Evolutionary conservation across 2,329 filamentous ascomycete genomes (phyloP).

Genomic region (Alternaria infectoria): DNA sequence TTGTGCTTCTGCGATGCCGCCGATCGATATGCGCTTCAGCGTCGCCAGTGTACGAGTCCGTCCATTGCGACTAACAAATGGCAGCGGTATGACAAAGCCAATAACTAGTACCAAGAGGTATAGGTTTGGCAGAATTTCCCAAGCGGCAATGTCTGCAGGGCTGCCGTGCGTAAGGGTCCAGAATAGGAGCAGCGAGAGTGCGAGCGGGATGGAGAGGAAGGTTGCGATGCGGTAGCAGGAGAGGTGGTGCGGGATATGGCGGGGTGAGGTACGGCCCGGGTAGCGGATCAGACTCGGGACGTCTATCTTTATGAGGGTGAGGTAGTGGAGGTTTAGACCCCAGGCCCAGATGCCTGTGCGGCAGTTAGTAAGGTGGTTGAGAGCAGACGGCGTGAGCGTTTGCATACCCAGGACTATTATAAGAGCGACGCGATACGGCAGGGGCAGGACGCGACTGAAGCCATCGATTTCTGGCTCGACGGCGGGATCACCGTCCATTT

Average conservation of each 20-base stretch:
- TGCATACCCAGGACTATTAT: conserved; percentile 80
- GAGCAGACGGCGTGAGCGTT: background rate
- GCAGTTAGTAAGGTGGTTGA: background rate
- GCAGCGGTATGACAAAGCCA: conserved; percentile 75
- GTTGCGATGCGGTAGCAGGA: conserved; percentile 87
- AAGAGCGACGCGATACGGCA: conserved; percentile 88
- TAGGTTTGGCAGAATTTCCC: conserved; percentile 85
- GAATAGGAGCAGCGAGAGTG: conserved; percentile 76
- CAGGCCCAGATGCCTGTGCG: conserved; percentile 87
- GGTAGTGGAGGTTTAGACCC: conserved; percentile 89
- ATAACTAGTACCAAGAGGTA: conserved; percentile 77
- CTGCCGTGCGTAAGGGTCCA: conserved; percentile 80
- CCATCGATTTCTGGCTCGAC: conserved; percentile 75
- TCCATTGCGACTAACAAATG: conserved; percentile 71
- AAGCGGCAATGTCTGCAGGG: conserved; percentile 71
- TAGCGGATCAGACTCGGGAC: conserved; percentile 87
- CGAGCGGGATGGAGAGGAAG: conserved; percentile 74
- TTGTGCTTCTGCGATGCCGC: conserved; percentile 82
- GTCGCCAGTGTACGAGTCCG: conserved; percentile 77
- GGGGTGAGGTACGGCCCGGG: conserved; percentile 72
- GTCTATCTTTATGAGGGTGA: conserved; percentile 81
- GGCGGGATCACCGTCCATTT: conserved; percentile 76
- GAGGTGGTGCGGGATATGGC: conserved; percentile 75
- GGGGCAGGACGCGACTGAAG: conserved; percentile 84
- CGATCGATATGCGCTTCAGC: conserved; percentile 78